Conservation (phyloP, 805 yeast species). For the Cyberlindnera saturnus region DNA sequence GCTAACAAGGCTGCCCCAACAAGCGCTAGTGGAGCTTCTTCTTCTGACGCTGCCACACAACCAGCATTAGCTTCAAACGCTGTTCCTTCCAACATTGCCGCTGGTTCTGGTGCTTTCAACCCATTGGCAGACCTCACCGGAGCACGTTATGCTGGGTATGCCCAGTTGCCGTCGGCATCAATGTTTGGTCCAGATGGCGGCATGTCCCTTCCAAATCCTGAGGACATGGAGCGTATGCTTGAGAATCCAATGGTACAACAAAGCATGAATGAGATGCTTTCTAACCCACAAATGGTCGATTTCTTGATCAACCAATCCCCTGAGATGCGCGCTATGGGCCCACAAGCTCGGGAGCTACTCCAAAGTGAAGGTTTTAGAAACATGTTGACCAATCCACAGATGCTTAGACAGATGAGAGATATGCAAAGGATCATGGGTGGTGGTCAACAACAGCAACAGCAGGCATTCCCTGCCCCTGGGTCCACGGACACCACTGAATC, state of each 20-base stretch:
- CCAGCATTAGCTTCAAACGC: conserved; percentile 40
- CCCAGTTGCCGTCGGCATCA: conserved; percentile 79
- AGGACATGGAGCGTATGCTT: conserved; percentile 69
- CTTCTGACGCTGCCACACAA: conserved; percentile 21
- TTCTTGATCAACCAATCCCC: conserved; percentile 78
- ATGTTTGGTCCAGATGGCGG: conserved; percentile 97
- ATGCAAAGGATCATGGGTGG: conserved; percentile 47
- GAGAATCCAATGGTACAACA: conserved; percentile 78
- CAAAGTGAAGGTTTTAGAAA: conserved; percentile 80
- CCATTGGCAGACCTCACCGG: conserved; percentile 91
- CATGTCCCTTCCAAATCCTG: conserved; percentile 62
- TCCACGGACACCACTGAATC: conserved; percentile 20
- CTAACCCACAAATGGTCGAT: conserved; percentile 86
- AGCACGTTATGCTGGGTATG: conserved; percentile 91
- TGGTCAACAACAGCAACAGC: conserved; percentile 14
- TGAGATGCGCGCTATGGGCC: conserved; percentile 80
- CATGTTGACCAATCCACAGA: conserved; percentile 77
- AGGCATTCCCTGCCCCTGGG: conserved; percentile 48
- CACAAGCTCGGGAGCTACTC: conserved; percentile 78
- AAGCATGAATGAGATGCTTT: conserved; percentile 72
- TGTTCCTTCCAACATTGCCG: conserved; percentile 74
- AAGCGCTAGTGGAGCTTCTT: conserved; percentile 37
- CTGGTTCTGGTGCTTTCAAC: conserved; percentile 86
- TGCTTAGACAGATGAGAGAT: conserved; percentile 76
- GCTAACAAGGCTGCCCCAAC: conserved; percentile 33